Conservation (phyloP, 805 yeast species). For the Danielozyma ontarioensis region DNA sequence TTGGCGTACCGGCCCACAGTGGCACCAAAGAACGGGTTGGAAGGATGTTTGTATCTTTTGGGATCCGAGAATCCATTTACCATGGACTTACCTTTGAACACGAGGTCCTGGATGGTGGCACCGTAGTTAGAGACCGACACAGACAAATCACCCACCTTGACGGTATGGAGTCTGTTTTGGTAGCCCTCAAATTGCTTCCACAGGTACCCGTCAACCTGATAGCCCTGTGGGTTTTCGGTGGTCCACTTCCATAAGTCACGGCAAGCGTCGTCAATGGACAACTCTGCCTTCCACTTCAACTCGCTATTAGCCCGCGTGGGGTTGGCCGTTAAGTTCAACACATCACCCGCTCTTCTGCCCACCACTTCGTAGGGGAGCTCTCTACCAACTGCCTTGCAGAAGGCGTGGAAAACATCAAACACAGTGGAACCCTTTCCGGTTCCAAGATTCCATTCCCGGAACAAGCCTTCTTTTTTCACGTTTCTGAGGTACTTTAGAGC, state of each 20-base stretch:
- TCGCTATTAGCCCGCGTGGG: conserved; percentile 63
- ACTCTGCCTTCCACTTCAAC: conserved; percentile 57
- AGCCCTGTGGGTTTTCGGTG: conserved; percentile 61
- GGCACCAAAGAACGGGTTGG: conserved; percentile 55
- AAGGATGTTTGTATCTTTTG: conserved; percentile 16
- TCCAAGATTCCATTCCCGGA: conserved; percentile 79
- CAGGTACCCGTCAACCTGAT: conserved; percentile 24
- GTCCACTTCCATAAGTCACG: conserved; percentile 78
- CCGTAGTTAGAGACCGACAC: conserved; percentile 47
- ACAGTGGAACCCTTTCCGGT: conserved; percentile 80
- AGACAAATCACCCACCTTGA: conserved; percentile 26
- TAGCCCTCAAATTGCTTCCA: conserved; percentile 27
- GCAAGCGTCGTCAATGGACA: conserved; percentile 59
- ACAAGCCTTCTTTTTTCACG: conserved; percentile 40
- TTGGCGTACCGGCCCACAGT: conserved; percentile 65
- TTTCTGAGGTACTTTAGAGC: conserved; percentile 54
- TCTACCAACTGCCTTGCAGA: conserved; percentile 59
- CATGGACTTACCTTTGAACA: conserved; percentile 33
- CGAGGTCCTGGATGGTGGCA: conserved; percentile 43
- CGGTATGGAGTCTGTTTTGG: conserved; percentile 31
- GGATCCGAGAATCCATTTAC: conserved; percentile 36
- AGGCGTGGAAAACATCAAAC: conserved; percentile 61
- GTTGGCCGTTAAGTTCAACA: conserved; percentile 66
- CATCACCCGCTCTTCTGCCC: conserved; percentile 73
- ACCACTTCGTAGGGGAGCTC: conserved; percentile 61